phyloP scores from a whole-genome alignment of 257 asterid genomes.

The Buddleja alternifolia region DNA sequence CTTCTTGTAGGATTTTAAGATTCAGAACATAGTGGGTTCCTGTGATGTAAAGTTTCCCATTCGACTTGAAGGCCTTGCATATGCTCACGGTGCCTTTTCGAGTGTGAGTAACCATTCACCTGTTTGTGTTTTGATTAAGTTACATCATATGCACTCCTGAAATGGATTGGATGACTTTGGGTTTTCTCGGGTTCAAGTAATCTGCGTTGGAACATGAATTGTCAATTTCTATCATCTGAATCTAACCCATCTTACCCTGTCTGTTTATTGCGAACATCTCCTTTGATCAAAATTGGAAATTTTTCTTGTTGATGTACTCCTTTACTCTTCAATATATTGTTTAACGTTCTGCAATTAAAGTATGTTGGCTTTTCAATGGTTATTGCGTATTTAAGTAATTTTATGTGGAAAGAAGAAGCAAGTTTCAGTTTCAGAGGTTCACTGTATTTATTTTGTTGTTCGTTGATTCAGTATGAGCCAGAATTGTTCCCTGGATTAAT shows the following conservation, averaged over 20 bases:
- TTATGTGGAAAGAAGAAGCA: neutral
- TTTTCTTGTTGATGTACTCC: neutral
- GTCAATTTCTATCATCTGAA: neutral
- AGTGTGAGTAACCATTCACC: slow-evolving; percentile 52
- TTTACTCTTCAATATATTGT: neutral
- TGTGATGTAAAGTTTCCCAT: slow-evolving; percentile 79
- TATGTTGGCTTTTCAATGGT: neutral
- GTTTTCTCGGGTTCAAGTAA: neutral
- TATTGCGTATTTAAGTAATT: neutral
- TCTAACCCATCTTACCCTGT: slow-evolving; percentile 4
- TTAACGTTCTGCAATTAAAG: neutral
- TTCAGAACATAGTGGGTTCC: slow-evolving; percentile 80
- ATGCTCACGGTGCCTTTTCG: slow-evolving; percentile 81
- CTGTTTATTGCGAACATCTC: neutral
- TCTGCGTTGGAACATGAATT: neutral
- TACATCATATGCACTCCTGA: neutral
- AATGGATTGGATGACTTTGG: neutral
- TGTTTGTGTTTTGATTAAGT: slow-evolving; percentile 8
- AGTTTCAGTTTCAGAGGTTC: neutral
- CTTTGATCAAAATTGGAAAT: neutral
- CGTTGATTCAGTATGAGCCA: slow-evolving; percentile 98
- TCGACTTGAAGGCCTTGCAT: slow-evolving; percentile 79
- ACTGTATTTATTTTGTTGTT: slow-evolving; percentile 6
- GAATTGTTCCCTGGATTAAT: slow-evolving; percentile 92
- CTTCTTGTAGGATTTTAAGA: slow-evolving; percentile 66